phyloP scores from a whole-genome alignment of 164 flowering plant species.

The Cinnamomum micranthum region DNA sequence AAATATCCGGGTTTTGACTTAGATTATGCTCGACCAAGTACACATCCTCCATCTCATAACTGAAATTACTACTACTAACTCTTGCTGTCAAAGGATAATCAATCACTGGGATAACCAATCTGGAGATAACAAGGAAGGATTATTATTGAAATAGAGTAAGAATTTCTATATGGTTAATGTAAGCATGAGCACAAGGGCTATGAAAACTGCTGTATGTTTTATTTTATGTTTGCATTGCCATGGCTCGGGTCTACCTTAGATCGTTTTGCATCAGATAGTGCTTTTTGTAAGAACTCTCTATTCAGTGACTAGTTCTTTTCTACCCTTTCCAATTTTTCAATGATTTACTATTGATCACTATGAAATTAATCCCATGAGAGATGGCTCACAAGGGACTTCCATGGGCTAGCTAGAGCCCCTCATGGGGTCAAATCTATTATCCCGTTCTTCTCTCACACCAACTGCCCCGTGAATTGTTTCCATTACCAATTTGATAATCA shows the following conservation, averaged over 20 bases:
- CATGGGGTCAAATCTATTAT: too few relatives aligned
- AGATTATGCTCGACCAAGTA: conserved; percentile 61
- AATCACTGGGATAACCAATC: background rate
- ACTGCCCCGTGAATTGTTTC: too few relatives aligned
- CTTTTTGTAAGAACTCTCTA: too few relatives aligned
- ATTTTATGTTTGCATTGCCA: conserved; percentile 7
- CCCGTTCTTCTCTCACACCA: too few relatives aligned
- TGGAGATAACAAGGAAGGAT: background rate
- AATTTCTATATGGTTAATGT: background rate
- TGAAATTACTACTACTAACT: conserved; percentile 15
- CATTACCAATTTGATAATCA: too few relatives aligned
- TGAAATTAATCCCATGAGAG: too few relatives aligned
- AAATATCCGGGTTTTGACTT: conserved; percentile 28
- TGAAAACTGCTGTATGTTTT: conserved; percentile 2
- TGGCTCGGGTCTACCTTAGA: background rate
- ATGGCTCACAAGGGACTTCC: too few relatives aligned
- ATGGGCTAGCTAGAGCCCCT: too few relatives aligned
- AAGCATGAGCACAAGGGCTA: background rate
- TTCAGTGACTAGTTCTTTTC: too few relatives aligned
- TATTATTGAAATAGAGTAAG: background rate
- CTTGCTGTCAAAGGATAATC: background rate
- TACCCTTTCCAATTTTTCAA: too few relatives aligned
- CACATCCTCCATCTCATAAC: conserved; percentile 71
- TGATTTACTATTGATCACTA: too few relatives aligned
- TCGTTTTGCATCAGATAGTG: too few relatives aligned